Base-by-base conservation (phyloP, 495 filamentous ascomycete genomes). In the Aspergillus hancockii region DNA sequence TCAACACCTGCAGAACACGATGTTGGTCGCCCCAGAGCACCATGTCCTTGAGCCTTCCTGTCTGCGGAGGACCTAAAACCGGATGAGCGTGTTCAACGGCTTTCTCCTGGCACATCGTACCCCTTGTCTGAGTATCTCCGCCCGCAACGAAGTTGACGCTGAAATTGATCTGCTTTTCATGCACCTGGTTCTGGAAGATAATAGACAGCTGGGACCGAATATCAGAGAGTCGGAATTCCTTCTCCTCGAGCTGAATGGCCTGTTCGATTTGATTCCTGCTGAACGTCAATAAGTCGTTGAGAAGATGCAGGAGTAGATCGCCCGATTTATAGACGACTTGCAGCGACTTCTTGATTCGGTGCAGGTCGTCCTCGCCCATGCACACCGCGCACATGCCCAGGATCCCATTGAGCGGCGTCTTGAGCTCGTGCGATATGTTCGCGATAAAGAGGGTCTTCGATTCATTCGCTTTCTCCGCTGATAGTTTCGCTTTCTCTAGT, bases 401-500 rank as follows among this genome's bases (percentile, higher is more conserved):
- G 62, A 97, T 97, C 3, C 91, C 93, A 66, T 97, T 97, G 22
- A 97, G 72, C 0, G 93, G 93, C 2, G 93, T 97, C 69, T 95
- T 92, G 14, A 97, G 79, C 69, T 96, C 93, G 67, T 97, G 93
- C 4, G 91, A 95, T 28, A 97, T 96, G 63, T 97, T 97, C 30
- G 93, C 93, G 61, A 97, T 93, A 71, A 97, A 97, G 23, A 96
- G 72, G 8, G 93, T 96, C 74, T 97, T 96, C 77, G 90, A 94
- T 71, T 96, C 90, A 64, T 96, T 96, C 8, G 93, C 93, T 14
- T 90, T 87, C 67, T 96, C 93, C 6, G 93, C 93, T 2, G 92
- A 90, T 74, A 91, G 87, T 71, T 96, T 96, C 65, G 90, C 92
- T 54, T 90, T 84, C 71, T 96, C 91, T 3, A 95, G 81, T 67